phyloP scores from a whole-genome alignment of 2,329 filamentous ascomycete genomes.

The Leptographium wingfieldii region DNA sequence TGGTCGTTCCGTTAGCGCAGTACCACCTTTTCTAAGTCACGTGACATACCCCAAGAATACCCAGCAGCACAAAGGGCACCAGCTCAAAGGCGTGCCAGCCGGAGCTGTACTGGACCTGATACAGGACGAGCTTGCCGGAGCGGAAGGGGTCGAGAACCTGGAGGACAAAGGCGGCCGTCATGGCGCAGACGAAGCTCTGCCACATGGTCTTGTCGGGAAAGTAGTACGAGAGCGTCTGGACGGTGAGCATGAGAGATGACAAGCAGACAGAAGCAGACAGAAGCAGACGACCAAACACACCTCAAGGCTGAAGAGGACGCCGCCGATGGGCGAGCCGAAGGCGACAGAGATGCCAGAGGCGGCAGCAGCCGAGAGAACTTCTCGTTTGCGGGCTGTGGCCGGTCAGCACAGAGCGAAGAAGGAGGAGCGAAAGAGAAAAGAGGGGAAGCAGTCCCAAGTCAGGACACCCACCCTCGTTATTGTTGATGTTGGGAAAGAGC shows the following conservation, averaged over 20 bases:
- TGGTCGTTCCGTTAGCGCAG: not conserved
- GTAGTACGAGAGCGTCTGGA: conserved; percentile 81
- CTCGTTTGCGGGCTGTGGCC: conserved; percentile 67
- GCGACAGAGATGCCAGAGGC: conserved; percentile 88
- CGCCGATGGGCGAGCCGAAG: conserved; percentile 87
- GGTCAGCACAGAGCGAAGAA: no score
- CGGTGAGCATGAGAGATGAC: not conserved
- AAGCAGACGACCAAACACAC: conserved; percentile 17
- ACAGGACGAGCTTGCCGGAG: conserved; percentile 88
- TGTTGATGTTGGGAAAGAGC: conserved; percentile 65
- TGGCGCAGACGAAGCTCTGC: conserved; percentile 98
- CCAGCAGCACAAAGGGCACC: conserved; percentile 73
- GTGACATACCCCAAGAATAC: conserved; percentile 56
- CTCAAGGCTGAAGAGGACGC: conserved; percentile 91
- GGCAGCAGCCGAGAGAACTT: conserved; percentile 83
- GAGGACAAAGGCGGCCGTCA: conserved; percentile 91
- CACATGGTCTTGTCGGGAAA: conserved; percentile 99
- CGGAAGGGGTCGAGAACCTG: conserved; percentile 91
- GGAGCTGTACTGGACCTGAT: conserved; percentile 85
- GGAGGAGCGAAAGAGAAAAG: no score
- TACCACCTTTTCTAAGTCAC: not conserved
- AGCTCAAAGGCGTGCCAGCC: conserved; percentile 94
- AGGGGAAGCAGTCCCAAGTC: no score
- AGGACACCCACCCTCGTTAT: conserved; percentile 59
- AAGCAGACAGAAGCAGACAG: conserved; percentile 6